Conservation (phyloP, 1,139 yeast species). For the Hemisphaericaspora xylofermentans region DNA sequence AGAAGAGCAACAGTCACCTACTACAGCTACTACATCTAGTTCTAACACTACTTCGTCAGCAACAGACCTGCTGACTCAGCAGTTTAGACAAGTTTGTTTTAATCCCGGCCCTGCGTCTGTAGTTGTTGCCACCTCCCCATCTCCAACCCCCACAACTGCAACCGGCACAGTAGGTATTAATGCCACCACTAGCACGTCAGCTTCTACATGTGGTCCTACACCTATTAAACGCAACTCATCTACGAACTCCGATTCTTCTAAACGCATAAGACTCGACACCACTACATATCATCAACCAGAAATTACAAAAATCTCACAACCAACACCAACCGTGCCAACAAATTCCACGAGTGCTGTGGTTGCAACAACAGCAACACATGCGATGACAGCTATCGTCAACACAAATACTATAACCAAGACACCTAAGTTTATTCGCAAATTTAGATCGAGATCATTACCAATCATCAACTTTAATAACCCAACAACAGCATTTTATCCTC, state of each 20-base stretch:
- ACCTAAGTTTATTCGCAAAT: constrained; percentile 41
- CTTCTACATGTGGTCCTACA: constrained; percentile 3
- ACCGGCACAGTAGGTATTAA: constrained; percentile 2
- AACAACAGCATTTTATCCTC: constrained; percentile 16
- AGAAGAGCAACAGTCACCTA: constrained; percentile 5
- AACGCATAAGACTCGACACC: constrained; percentile 16
- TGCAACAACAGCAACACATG: constrained; percentile 1
- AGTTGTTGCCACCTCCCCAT: constrained; percentile 8
- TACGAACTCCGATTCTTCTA: constrained; percentile 14
- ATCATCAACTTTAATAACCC: constrained; percentile 25
- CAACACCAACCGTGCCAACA: constrained; percentile 6
- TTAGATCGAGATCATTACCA: constrained; percentile 44
- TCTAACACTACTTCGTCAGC: constrained; percentile 12
- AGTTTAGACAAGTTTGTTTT: constrained; percentile 38
- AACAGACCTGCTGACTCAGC: constrained; percentile 22
- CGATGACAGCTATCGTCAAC: constrained; percentile 2
- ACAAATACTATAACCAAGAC: constrained; percentile 22
- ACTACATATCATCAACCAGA: constrained; percentile 3
- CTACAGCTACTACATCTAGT: constrained; percentile 7
- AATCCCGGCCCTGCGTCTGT: constrained; percentile 14
- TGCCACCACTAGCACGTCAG: constrained; percentile 4
- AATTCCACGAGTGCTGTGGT: constrained; percentile 3
- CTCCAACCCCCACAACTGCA: constrained; percentile 7
- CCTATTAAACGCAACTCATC: constrained; percentile 14
- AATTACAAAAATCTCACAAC: constrained; percentile 1